Evolutionary conservation across 768 basidiomycete genomes (phyloP).

Genomic region (Lactifluus volemus): DNA sequence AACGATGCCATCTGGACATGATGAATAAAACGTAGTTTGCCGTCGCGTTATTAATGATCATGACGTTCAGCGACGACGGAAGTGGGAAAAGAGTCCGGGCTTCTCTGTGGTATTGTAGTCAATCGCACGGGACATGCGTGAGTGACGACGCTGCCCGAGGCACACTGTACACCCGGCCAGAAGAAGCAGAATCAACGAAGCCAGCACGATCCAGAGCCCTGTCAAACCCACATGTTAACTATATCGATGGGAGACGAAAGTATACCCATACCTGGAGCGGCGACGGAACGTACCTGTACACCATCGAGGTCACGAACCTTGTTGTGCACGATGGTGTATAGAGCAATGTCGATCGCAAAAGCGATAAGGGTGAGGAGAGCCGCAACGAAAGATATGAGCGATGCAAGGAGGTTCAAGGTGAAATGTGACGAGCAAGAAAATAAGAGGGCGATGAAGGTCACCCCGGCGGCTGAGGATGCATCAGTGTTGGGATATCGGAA

Average conservation of each 20-base stretch:
- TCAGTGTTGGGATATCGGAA: neutral
- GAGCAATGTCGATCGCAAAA: constrained; percentile 69
- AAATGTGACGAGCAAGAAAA: constrained; percentile 53
- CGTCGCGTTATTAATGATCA: neutral
- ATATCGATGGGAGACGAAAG: neutral
- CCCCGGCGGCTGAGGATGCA: constrained; percentile 33
- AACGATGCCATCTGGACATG: neutral
- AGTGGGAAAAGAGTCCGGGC: neutral
- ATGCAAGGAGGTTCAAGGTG: constrained; percentile 34
- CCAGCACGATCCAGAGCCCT: constrained; percentile 19
- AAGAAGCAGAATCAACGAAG: constrained; percentile 13
- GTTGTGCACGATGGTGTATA: constrained; percentile 53
- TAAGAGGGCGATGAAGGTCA: constrained; percentile 56
- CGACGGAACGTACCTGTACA: constrained; percentile 38
- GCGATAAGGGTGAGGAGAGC: constrained; percentile 60
- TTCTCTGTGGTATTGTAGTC: constrained; percentile 1
- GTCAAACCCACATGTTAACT: neutral
- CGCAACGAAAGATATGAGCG: constrained; percentile 55
- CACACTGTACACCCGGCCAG: constrained; percentile 6
- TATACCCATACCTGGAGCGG: constrained; percentile 49
- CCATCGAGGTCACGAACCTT: constrained; percentile 43
- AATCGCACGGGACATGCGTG: constrained; percentile 14
- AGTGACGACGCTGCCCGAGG: constrained; percentile 12
- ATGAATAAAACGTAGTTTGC: neutral
- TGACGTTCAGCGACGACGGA: neutral